phyloP scores from a whole-genome alignment of 2,329 filamentous ascomycete species.

The Juglanconis oblonga region DNA sequence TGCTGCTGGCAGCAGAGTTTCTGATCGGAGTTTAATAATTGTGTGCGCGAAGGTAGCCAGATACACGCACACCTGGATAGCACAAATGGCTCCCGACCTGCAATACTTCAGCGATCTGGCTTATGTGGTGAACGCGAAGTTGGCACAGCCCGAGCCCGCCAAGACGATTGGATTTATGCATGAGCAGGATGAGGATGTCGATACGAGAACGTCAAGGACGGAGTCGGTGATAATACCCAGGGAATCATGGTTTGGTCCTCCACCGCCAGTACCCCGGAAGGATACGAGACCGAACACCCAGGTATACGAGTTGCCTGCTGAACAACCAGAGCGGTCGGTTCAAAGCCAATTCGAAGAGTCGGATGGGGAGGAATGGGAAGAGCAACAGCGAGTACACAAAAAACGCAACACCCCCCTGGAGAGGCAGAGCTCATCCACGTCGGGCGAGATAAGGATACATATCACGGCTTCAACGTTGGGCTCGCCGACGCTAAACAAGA shows the following conservation, averaged over 20 bases:
- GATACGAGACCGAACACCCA: constrained; percentile 5
- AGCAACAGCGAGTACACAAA: background rate
- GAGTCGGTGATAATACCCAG: constrained; percentile 8
- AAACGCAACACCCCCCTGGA: background rate
- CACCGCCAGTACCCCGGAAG: constrained; percentile 9
- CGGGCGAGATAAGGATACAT: background rate
- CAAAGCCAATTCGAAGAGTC: background rate
- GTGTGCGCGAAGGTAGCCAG: background rate
- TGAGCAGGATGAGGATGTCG: background rate
- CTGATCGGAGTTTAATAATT: background rate
- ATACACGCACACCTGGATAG: background rate
- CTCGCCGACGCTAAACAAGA: background rate
- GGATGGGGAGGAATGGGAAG: background rate
- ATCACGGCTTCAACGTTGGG: background rate
- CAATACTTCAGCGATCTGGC: background rate
- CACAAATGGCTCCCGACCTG: background rate
- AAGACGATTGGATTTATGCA: background rate
- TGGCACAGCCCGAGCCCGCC: background rate
- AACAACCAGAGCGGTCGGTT: too few relatives aligned
- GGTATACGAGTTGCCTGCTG: background rate
- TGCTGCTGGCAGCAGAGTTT: too few relatives aligned
- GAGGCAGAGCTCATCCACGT: constrained; percentile 1
- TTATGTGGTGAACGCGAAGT: background rate
- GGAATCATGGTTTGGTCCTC: constrained; percentile 12
- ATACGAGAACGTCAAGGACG: constrained; percentile 1